A percentile compares a stretch with the other conserved stretches of the same genome.
Conservation (phyloP, 768 basidiomycete genomes). For the Auricularia heimuer region DNA sequence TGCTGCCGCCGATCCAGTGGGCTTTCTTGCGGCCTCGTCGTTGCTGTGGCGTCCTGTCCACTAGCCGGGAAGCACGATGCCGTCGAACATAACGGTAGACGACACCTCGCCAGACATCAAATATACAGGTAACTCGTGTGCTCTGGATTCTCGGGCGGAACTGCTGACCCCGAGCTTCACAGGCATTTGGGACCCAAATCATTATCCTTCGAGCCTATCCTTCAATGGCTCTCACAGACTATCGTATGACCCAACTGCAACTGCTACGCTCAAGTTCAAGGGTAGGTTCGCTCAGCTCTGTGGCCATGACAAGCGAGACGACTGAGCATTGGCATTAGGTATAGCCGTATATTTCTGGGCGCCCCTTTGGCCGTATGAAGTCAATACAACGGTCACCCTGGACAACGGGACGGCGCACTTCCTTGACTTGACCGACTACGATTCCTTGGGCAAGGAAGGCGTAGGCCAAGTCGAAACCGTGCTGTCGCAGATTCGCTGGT, state of each 20-base stretch:
- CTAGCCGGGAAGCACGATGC: neutral
- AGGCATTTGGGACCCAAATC: neutral
- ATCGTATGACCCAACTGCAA: neutral
- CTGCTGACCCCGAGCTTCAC: neutral
- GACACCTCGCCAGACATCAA: neutral
- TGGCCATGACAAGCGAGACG: neutral
- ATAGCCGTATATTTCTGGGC: neutral
- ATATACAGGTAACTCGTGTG: neutral
- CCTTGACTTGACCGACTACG: neutral
- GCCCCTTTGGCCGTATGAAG: neutral
- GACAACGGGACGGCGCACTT: neutral
- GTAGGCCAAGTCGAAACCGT: neutral
- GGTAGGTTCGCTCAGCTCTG: neutral
- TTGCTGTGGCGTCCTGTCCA: neutral
- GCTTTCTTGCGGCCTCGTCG: too few species aligned
- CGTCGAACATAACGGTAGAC: constrained; percentile 1
- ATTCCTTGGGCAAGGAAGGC: neutral
- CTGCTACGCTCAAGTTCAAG: constrained; percentile 2
- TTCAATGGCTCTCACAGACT: constrained; percentile 1
- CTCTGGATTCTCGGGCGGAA: neutral
- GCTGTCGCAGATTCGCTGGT: neutral
- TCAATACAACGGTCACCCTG: neutral
- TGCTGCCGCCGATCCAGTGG: too few species aligned
- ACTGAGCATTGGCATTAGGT: neutral
- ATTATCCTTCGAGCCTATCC: neutral